Evolutionary conservation across 345 rosid species (phyloP), one percentile per base, ranked within the genome.

Genomic region (Corchorus olitorius): DNA sequence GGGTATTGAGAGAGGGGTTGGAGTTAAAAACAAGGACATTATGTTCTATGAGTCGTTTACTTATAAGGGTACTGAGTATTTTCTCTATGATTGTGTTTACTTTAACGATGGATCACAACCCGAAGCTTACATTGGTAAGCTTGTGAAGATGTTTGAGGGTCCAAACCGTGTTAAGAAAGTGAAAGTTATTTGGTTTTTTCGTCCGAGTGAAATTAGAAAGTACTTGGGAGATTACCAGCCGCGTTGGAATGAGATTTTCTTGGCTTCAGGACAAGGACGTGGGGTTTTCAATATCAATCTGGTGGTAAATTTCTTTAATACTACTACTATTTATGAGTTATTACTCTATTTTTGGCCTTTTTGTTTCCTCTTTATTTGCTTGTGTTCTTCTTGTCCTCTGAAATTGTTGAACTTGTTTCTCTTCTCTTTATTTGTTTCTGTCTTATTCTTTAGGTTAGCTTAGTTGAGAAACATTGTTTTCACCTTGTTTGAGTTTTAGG

Each of bases 141-240:
- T 88, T 60, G 83, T 84, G 22, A 75, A 64, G 68, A 82, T 89
- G 54, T 89, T 13, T 20, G 87, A 88, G 82, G 86, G 86, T 10
- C 66, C 88, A n/a, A 11, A 43, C 1, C 64, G 53, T 39, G 88
- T 69, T 64, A 89, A 81, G 83, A 75, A 65, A 64, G 81, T 87
- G 43, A 89, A 81, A 79, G 85, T 89, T 27, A 59, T 86, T 54
- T 91, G 95, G 93, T 85, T 84, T 69, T 79, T 88, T 63, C 89
- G 87, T n/a, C 93, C 93, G 33, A 15, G 3, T 54, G 93, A 91
- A 4, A 82, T 89, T 35, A 78, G 80, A 1, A 54, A 70, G 13
- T 82, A 61, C 45, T 80, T 91, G 62, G 80, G 91, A 55, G 80
- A 50, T 27, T 84, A 88, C 64, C 71, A 76, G 79, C 90, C 88